A percentile compares a stretch with the other conserved stretches of the same genome.
Evolutionary conservation across 2,329 filamentous ascomycete species (phyloP).

Genomic region (Sphaerulina vaccinii): DNA sequence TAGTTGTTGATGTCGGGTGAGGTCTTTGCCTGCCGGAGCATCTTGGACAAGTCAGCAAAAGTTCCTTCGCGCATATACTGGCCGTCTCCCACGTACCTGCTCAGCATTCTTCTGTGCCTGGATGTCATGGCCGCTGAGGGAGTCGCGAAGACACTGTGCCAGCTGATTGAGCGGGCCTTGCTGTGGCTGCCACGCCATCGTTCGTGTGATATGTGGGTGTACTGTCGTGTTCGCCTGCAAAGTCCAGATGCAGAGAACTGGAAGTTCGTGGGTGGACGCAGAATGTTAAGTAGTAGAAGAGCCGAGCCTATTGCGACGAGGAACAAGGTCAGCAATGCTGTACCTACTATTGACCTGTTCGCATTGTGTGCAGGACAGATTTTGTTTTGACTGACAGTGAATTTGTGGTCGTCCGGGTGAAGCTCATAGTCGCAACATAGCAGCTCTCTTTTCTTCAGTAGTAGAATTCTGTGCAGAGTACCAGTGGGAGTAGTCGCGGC

Average conservation of each 20-base stretch:
- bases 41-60: constrained; percentile 55
- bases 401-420: constrained; percentile 3
- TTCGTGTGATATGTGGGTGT: constrained; percentile 20
- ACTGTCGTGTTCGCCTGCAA: neutral
- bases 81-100: constrained; percentile 61
- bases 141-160: constrained; percentile 84
- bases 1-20: constrained; percentile 98
- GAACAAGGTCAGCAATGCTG: constrained; percentile 11
- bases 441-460: neutral
- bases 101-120: constrained; percentile 85
- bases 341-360: neutral
- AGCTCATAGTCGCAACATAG: constrained; percentile 15
- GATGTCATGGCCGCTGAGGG: constrained; percentile 79
- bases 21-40: constrained; percentile 84
- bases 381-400: constrained; percentile 13
- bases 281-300: constrained; percentile 8
- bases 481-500: neutral
- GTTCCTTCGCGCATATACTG: neutral
- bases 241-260: neutral
- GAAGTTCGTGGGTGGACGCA: neutral
- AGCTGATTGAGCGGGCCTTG: constrained; percentile 86
- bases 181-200: constrained; percentile 91
- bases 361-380: constrained; percentile 1
- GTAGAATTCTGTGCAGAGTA: neutral
- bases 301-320: constrained; percentile 8